Conservation (phyloP, 345 rosid species). For the Draba incana region DNA sequence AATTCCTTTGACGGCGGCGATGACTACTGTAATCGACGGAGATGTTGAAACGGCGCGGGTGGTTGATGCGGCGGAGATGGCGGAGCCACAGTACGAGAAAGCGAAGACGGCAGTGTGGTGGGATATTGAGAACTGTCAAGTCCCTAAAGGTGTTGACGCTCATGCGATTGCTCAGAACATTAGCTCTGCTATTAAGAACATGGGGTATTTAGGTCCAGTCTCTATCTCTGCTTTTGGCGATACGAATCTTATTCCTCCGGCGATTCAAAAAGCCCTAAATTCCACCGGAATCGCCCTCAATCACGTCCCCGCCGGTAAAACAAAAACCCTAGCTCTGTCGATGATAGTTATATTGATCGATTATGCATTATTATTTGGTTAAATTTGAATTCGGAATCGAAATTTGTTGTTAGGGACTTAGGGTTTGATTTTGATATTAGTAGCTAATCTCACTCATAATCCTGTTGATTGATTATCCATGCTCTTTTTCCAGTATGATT, state of each 20-base stretch:
- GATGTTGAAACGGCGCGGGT: background rate
- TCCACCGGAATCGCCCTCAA: conserved; percentile 90
- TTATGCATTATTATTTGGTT: no score
- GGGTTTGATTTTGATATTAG: background rate
- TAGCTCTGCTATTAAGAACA: conserved; percentile 77
- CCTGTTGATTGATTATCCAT: background rate
- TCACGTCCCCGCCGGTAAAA: conserved; percentile 84
- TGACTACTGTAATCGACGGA: conserved; percentile 18
- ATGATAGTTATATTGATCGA: no score
- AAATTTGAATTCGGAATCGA: no score
- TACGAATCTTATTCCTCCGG: conserved; percentile 61
- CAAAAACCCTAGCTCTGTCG: background rate
- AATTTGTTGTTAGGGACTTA: no score
- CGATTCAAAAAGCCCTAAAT: conserved; percentile 78
- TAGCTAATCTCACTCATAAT: background rate
- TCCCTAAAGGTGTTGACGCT: conserved; percentile 68
- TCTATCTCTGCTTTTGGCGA: conserved; percentile 92
- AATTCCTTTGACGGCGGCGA: conserved; percentile 5
- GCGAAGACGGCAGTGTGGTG: conserved; percentile 95
- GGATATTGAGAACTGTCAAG: conserved; percentile 95
- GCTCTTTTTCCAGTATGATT: background rate
- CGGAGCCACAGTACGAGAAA: conserved; percentile 61
- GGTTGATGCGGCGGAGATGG: conserved; percentile 34
- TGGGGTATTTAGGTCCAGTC: conserved; percentile 77
- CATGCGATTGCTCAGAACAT: conserved; percentile 87